These are phyloP conservation scores for Melaleuca alternifolia DNA, from an alignment of 345 rosid species.

Conservation along the genomic window DNA sequence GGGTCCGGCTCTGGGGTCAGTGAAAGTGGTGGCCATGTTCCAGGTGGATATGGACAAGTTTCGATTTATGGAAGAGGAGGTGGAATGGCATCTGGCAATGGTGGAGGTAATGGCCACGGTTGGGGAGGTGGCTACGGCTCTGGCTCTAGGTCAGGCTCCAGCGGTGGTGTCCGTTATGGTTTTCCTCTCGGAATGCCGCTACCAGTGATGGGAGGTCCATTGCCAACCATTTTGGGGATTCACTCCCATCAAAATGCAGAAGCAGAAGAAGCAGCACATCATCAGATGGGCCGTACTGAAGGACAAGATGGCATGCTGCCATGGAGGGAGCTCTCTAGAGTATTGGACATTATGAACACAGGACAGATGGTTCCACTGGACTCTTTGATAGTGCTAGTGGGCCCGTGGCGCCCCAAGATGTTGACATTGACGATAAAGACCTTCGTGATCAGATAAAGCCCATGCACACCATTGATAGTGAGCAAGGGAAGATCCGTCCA, in stretches of 20 bases:
- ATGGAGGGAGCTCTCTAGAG: neutral
- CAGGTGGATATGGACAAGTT: neutral
- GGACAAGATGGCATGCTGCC: neutral
- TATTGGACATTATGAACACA: neutral
- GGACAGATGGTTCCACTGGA: neutral
- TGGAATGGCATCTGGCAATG: slow-evolving; percentile 8
- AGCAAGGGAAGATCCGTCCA: neutral
- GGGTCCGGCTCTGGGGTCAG: neutral
- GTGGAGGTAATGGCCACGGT: neutral
- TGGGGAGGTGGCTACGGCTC: neutral
- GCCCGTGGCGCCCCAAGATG: neutral
- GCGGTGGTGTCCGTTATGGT: neutral
- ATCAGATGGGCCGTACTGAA: neutral
- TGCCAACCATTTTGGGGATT: neutral
- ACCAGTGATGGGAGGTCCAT: neutral
- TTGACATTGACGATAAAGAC: neutral
- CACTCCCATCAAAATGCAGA: neutral
- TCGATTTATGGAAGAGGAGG: neutral
- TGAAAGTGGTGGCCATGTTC: neutral
- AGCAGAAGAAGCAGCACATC: neutral
- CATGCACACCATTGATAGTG: neutral
- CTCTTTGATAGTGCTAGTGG: neutral
- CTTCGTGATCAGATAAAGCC: neutral
- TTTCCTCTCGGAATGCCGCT: neutral
- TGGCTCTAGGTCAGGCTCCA: neutral